Percentiles rank a stretch among this genome's conserved stretches.
phyloP scores from a whole-genome alignment of 2,329 filamentous ascomycete species.

The Ophiosphaerella herpotricha region DNA sequence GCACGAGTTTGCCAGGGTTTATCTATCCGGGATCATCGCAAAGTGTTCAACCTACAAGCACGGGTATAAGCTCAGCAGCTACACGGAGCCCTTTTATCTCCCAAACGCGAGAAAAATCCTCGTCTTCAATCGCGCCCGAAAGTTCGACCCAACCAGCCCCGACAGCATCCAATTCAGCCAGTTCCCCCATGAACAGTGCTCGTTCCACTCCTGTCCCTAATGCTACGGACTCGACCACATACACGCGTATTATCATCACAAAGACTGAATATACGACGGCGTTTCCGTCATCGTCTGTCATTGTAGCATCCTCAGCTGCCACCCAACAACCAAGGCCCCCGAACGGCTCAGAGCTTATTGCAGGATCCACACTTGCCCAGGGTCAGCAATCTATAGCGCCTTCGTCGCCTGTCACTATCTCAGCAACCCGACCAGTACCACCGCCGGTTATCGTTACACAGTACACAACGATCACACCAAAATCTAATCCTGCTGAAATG shows the following conservation, averaged over 20 bases:
- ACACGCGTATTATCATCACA: slow-evolving; percentile 26
- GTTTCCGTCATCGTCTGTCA: slow-evolving; percentile 17
- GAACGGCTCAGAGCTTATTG: slow-evolving; percentile 1
- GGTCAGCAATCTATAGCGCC: not conserved
- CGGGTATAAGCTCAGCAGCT: not conserved
- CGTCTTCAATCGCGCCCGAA: slow-evolving; percentile 1
- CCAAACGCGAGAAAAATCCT: slow-evolving; percentile 1
- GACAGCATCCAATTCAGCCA: not conserved
- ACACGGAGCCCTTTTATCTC: slow-evolving; percentile 4
- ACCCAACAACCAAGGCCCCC: slow-evolving; percentile 3
- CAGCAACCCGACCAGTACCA: slow-evolving; percentile 18
- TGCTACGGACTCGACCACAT: slow-evolving; percentile 12
- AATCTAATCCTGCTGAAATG: slow-evolving; percentile 3
- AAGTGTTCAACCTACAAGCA: slow-evolving; percentile 3
- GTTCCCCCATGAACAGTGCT: not conserved
- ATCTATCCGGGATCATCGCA: slow-evolving; percentile 15
- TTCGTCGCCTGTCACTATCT: slow-evolving; percentile 6
- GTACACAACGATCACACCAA: slow-evolving; percentile 34
- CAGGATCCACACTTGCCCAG: slow-evolving; percentile 1
- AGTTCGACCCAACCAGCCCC: slow-evolving; percentile 8
- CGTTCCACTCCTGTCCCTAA: slow-evolving; percentile 3
- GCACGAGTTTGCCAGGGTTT: slow-evolving; percentile 28
- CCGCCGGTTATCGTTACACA: slow-evolving; percentile 37
- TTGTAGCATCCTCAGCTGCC: slow-evolving; percentile 1
- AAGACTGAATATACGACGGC: slow-evolving; percentile 38